Base-by-base conservation (phyloP, 768 basidiomycete species). In the Kondoa subrosea region DNA sequence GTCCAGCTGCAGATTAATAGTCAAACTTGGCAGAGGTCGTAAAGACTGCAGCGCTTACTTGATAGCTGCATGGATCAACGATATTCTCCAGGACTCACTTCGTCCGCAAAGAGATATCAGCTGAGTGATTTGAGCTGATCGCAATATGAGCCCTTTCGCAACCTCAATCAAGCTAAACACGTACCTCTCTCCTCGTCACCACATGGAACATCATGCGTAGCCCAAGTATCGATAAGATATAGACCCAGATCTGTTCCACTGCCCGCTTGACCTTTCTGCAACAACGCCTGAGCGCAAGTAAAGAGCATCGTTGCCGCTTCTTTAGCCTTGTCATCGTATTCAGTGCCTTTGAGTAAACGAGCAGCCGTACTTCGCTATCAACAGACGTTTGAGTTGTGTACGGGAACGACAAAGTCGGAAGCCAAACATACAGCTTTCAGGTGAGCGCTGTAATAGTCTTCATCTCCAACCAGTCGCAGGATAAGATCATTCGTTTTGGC, bases 361-460 rank as follows among this genome's bases (percentile, higher is more conserved):
- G 61, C 61, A 27, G 33, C 61, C n/a, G 61, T 63, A 16, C 26
- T 29, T 16, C 61, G 29, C 1, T 64, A 27, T 2, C 1, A 1
- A 56, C 12, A 0, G 68, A 57, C 1, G 68, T 67, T 0, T 66
- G 32, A 4, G 60, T 66, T 1, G 67, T 64, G 30, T 67, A 66
- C 14, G 68, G n/a, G n/a, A 61, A 27, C 67, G 62, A 57, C 70
- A 73, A 73, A 92, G 83, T 2, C 91, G n/a, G n/a, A 85, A 2
- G 90, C 90, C 71, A 93, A 95, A 21, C 92, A 96, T 30, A 93
- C 84, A 12, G 91, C 90, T 78, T 96, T 96, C 77, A 96, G 92
- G 73, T 96, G 93, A 0, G 92, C 92, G 70, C 91, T 89, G 77
- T 95, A 95, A 16, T 82, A 77, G 34, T 91, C 89, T 12, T 85